These are phyloP conservation scores for Metschnikowia gelsemii DNA, from an alignment of 805 yeast species.

Conservation along the genomic window DNA sequence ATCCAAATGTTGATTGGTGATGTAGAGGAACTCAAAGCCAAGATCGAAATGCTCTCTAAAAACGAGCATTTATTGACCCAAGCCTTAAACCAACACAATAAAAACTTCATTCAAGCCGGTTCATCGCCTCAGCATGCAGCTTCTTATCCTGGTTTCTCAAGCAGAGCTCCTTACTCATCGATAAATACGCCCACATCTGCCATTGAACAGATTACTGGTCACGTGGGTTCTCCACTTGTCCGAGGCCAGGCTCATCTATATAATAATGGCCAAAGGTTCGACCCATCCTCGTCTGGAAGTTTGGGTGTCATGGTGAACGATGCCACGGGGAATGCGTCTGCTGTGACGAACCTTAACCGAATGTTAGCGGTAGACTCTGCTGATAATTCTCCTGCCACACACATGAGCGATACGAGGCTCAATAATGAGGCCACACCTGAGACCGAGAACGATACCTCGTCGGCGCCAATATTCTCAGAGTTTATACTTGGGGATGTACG, in stretches of 20 bases:
- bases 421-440: conserved; percentile 9
- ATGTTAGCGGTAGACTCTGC: conserved; percentile 25
- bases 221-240: conserved; percentile 9
- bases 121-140: conserved; percentile 10
- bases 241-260: too few relatives aligned
- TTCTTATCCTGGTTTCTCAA: conserved; percentile 9
- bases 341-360: conserved; percentile 21
- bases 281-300: too few relatives aligned
- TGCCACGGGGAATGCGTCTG: conserved; percentile 13
- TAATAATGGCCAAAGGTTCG: too few relatives aligned
- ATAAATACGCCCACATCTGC: conserved; percentile 16
- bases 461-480: conserved; percentile 49
- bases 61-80: conserved; percentile 69
- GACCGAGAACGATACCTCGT: conserved; percentile 16
- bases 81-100: conserved; percentile 50
- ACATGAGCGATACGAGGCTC: conserved; percentile 10
- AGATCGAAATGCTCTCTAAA: conserved; percentile 61
- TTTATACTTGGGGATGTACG: conserved; percentile 76
- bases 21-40: conserved; percentile 73
- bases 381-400: conserved; percentile 33
- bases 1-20: conserved; percentile 81
- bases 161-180: conserved; percentile 6
- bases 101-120: conserved; percentile 24
- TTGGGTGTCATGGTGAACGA: conserved; percentile 13
- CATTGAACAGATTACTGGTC: conserved; percentile 20